Evolutionary conservation across 2,329 filamentous ascomycete species (phyloP).

Genomic region (Pyrenophora seminiperda): DNA sequence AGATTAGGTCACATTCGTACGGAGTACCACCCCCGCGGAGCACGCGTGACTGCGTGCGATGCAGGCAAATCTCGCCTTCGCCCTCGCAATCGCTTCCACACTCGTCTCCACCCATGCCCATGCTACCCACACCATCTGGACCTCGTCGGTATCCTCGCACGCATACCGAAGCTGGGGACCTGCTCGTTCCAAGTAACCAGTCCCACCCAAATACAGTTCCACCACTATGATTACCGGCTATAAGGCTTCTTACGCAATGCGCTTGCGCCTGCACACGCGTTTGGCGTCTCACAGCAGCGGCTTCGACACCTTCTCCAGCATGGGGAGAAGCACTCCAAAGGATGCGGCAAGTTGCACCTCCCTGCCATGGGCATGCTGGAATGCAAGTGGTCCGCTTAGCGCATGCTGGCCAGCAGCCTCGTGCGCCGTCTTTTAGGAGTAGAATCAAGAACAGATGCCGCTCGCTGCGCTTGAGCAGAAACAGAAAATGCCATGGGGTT

Average conservation of each 20-base stretch:
- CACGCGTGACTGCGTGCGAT: too few relatives aligned
- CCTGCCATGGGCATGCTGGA: neutral
- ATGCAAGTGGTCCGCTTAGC: conserved; percentile 7
- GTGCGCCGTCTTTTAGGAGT: conserved; percentile 2
- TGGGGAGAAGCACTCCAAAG: neutral
- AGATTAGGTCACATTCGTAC: conserved; percentile 1
- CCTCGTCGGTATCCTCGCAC: conserved; percentile 7
- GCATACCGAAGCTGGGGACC: conserved; percentile 10
- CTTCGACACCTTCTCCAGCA: conserved; percentile 15
- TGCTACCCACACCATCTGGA: conserved; percentile 12
- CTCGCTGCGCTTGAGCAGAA: conserved; percentile 26
- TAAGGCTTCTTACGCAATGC: conserved; percentile 18
- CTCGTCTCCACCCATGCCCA: conserved; percentile 8
- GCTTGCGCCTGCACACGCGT: conserved; percentile 18
- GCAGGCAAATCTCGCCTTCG: too few relatives aligned
- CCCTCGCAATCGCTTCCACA: neutral
- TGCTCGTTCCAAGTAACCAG: conserved; percentile 10
- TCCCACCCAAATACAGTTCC: neutral
- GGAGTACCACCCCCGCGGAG: too few relatives aligned
- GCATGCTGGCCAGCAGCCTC: conserved; percentile 17
- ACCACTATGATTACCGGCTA: conserved; percentile 21
- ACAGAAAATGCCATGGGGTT: conserved; percentile 27
- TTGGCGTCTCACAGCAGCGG: conserved; percentile 33
- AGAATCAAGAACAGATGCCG: neutral
- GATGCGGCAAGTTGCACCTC: conserved; percentile 6